Evolutionary conservation across 163 green algal genomes (phyloP), one percentile per base, ranked within the genome.

Genomic region (Chloromonas sp.): DNA sequence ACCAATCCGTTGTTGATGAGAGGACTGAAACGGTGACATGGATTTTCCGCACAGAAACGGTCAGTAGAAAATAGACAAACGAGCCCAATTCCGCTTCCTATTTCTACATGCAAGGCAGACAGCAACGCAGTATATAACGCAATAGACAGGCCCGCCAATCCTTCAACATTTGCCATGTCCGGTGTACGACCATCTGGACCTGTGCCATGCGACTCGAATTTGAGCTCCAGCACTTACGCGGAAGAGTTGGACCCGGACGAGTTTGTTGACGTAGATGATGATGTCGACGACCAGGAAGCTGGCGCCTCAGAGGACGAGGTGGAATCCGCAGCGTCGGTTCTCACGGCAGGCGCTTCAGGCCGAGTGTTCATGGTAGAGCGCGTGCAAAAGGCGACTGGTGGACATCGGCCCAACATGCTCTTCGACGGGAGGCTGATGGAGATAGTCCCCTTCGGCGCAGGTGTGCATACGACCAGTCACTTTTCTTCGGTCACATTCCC

Each of bases 341-440:
- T 81, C 77, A 14, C 77, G 57, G 13, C 2, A 15, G 77, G 2
- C 13, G 14, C 2, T 11, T 1, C 14, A 78, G 62, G 62, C 59
- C 81, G 81, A n/a, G 14, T 86, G 1, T 86, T 82, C 74, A 76
- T 86, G 2, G 83, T 86, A 2, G 62, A 61, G 11, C 80, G 14
- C 1, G 83, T 78, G 77, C 14, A 81, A 14, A 70, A 71, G 2
- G 74, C 76, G 14, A 78, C 83, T 14, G 83, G 83, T 2, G 83
- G 83, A 11, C 74, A 86, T 60, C 83, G 83, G 8, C 83, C 83
- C 0, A 76, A 14, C 11, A 81, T 78, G 1, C 60, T 78, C 36
- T 86, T 86, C 79, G 74, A 82, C 36, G 83, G 83, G 3, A 14
- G 59, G 70, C 60, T 86, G 2, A 36, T 58, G 14, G 83, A 86